A percentile compares a stretch with the other conserved stretches of the same genome.
phyloP scores from a whole-genome alignment of 768 basidiomycete species.

The Agrocybe praecox region DNA sequence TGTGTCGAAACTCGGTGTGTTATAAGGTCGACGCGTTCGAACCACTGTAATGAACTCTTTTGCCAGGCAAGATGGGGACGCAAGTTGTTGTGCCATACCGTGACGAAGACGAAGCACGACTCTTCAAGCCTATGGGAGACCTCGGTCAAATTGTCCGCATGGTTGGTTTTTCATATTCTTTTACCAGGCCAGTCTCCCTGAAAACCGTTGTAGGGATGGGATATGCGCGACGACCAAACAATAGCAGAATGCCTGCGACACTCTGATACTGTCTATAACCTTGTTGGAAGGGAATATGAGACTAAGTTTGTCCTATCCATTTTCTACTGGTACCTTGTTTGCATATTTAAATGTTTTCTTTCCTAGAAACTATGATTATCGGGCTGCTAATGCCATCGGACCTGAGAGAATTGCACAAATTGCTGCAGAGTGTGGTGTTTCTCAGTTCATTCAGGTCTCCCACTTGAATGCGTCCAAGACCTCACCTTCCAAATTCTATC shows the following conservation, averaged over 20 bases:
- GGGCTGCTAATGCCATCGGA: conserved; percentile 79
- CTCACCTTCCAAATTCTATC: conserved; percentile 84
- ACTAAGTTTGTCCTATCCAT: conserved; percentile 70
- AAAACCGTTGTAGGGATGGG: conserved; percentile 78
- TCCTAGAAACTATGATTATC: conserved; percentile 83
- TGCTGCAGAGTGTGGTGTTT: conserved; percentile 74
- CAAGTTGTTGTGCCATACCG: conserved; percentile 95
- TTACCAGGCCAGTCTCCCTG: neutral
- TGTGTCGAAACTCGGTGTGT: conserved; percentile 86
- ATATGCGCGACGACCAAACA: conserved; percentile 85
- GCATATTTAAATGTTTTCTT: conserved; percentile 3
- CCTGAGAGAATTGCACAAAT: conserved; percentile 87
- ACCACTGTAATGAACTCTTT: conserved; percentile 3
- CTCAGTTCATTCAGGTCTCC: conserved; percentile 90
- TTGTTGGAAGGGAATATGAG: conserved; percentile 91
- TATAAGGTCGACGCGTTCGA: conserved; percentile 1
- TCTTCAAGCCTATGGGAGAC: conserved; percentile 93
- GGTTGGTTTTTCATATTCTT: conserved; percentile 48
- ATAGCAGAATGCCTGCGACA: conserved; percentile 93
- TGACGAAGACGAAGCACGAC: conserved; percentile 90
- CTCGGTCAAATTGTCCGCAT: conserved; percentile 94
- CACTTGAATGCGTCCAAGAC: conserved; percentile 87
- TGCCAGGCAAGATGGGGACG: conserved; percentile 84
- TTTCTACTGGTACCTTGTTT: conserved; percentile 4
- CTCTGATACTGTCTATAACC: conserved; percentile 96